These are phyloP conservation scores for Neurospora crassa DNA, from an alignment of 2,329 filamentous ascomycete species.

Conservation along the genomic window DNA sequence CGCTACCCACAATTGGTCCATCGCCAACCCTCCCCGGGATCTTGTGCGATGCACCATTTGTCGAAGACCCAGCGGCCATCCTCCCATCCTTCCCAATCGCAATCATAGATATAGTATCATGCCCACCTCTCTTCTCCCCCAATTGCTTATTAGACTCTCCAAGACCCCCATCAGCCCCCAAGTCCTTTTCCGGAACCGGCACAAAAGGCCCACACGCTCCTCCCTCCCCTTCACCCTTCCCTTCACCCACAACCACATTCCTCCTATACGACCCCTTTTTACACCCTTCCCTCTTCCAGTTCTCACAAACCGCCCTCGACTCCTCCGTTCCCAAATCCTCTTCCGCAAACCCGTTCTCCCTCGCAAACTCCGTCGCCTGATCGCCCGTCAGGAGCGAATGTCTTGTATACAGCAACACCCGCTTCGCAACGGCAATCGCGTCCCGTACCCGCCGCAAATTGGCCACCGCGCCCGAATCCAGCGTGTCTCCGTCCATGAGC, in stretches of 20 bases:
- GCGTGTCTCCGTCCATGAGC: conserved; percentile 45
- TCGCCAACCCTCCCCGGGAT: conserved; percentile 46
- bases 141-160: not conserved
- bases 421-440: conserved; percentile 39
- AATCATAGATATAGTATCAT: conserved; percentile 47
- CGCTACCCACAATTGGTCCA: conserved; percentile 43
- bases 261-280: conserved; percentile 41
- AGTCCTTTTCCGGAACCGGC: conserved; percentile 21
- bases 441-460: conserved; percentile 37
- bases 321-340: conserved; percentile 34
- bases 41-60: conserved; percentile 45
- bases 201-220: conserved; percentile 38
- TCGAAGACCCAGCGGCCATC: conserved; percentile 47
- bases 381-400: conserved; percentile 45
- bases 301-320: conserved; percentile 29
- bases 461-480: conserved; percentile 45
- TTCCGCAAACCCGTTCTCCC: conserved; percentile 38
- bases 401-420: conserved; percentile 40
- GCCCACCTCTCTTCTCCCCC: conserved; percentile 15
- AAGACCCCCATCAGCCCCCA: not conserved
- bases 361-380: conserved; percentile 41
- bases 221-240: not conserved
- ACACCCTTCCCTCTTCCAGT: conserved; percentile 33
- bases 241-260: conserved; percentile 32
- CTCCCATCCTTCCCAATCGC: conserved; percentile 31